Evolutionary conservation across 2,329 filamentous ascomycete species (phyloP).

Genomic region (Xylaria sp.): DNA sequence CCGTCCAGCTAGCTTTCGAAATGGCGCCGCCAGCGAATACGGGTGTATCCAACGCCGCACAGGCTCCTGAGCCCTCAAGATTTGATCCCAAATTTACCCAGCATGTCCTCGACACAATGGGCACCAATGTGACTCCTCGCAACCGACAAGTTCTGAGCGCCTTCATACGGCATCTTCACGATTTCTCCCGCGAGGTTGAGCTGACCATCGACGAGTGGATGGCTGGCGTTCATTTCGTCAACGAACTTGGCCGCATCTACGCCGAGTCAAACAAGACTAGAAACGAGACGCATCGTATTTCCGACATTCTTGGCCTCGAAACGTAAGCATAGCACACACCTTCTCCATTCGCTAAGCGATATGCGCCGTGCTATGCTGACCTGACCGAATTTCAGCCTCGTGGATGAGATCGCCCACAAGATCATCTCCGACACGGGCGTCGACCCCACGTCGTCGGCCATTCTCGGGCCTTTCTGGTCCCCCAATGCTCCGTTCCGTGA

Average conservation of each 20-base stretch:
- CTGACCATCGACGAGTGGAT: constrained; percentile 83
- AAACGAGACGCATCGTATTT: constrained; percentile 80
- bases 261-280: constrained; percentile 68
- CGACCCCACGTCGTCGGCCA: constrained; percentile 77
- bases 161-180: constrained; percentile 78
- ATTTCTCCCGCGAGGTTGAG: constrained; percentile 82
- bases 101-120: constrained; percentile 78
- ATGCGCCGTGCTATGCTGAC: constrained; percentile 23
- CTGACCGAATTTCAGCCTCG: constrained; percentile 58
- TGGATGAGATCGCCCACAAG: constrained; percentile 75
- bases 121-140: constrained; percentile 73
- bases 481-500: constrained; percentile 78
- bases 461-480: constrained; percentile 83
- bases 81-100: constrained; percentile 84
- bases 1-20: constrained; percentile 7
- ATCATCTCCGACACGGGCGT: constrained; percentile 70
- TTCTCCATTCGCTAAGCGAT: too few species aligned
- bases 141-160: constrained; percentile 71
- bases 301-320: constrained; percentile 79
- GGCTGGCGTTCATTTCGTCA: constrained; percentile 78
- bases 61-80: constrained; percentile 50
- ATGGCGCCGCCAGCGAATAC: constrained; percentile 47
- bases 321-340: constrained; percentile 65
- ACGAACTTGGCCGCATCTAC: constrained; percentile 75
- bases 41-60: constrained; percentile 46